These are phyloP conservation scores for Clitopilus hobsonii DNA, from an alignment of 768 basidiomycete species.

Conservation along the genomic window DNA sequence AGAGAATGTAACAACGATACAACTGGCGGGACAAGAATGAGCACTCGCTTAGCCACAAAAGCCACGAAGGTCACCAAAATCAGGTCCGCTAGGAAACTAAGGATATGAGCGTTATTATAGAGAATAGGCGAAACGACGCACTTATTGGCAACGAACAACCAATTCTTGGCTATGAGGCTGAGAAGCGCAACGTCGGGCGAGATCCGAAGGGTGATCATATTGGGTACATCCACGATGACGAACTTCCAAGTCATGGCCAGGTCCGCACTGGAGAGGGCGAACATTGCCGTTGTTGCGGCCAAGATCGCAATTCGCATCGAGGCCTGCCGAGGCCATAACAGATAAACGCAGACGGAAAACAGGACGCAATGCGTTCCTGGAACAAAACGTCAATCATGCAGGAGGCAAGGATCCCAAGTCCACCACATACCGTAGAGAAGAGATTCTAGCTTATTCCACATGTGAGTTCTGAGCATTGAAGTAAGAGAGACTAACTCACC, in stretches of 20 bases:
- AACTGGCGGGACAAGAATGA: slow-evolving; percentile 12
- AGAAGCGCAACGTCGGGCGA: not conserved
- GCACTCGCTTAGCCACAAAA: too few species aligned
- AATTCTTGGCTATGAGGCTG: not conserved
- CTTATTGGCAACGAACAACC: slow-evolving; percentile 8
- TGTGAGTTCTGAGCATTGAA: not conserved
- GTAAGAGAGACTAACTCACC: not conserved
- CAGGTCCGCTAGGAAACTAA: slow-evolving; percentile 1
- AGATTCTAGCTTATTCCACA: slow-evolving; percentile 17
- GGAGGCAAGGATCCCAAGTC: not conserved
- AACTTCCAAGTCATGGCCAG: slow-evolving; percentile 5
- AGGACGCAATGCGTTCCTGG: slow-evolving; percentile 25
- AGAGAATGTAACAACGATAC: slow-evolving; percentile 35
- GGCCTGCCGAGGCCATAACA: not conserved
- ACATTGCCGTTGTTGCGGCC: slow-evolving; percentile 5
- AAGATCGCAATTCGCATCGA: not conserved
- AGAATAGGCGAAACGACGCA: not conserved
- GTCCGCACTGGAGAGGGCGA: slow-evolving; percentile 7
- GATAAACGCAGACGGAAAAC: slow-evolving; percentile 19
- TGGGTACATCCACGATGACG: slow-evolving; percentile 6
- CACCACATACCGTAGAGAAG: slow-evolving; percentile 21
- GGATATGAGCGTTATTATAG: not conserved
- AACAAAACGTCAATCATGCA: too few species aligned
- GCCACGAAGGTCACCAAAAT: too few species aligned
- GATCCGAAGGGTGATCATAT: not conserved